Evolutionary conservation across 345 rosid species (phyloP).

Genomic region (Brassica rapa): DNA sequence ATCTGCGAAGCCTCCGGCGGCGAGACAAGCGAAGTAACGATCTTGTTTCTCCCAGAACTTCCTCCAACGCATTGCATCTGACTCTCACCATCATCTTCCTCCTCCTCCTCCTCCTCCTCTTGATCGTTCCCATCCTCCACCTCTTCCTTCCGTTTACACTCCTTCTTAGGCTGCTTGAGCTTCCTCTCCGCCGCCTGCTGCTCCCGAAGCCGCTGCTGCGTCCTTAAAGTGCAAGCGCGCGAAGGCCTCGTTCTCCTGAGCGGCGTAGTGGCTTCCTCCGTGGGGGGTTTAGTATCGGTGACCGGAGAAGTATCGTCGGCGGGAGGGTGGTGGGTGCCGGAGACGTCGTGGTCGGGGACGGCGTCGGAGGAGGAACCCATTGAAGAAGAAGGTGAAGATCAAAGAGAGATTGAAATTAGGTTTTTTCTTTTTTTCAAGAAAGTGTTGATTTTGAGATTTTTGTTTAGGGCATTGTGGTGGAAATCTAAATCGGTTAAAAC

Average conservation of each 20-base stretch:
- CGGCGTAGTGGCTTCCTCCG: slow-evolving; percentile 16
- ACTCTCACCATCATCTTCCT: slow-evolving; percentile 16
- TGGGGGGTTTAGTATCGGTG: slow-evolving; percentile 14
- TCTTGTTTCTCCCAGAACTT: slow-evolving; percentile 46
- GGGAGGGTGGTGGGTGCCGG: slow-evolving; percentile 37
- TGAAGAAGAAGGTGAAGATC: slow-evolving; percentile 48
- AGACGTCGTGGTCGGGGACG: slow-evolving; percentile 46
- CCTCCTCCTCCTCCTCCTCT: slow-evolving; percentile 48
- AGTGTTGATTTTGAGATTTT: not conserved
- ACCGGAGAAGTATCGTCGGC: slow-evolving; percentile 22
- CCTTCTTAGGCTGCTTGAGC: slow-evolving; percentile 60
- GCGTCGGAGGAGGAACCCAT: slow-evolving; percentile 52
- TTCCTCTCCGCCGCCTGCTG: slow-evolving; percentile 65
- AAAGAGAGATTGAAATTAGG: slow-evolving; percentile 35
- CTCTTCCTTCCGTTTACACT: slow-evolving; percentile 45
- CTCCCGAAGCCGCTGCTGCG: slow-evolving; percentile 76
- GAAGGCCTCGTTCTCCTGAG: slow-evolving; percentile 83
- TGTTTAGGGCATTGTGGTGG: slow-evolving; percentile 28
- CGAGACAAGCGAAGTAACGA: slow-evolving; percentile 75
- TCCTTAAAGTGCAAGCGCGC: slow-evolving; percentile 90
- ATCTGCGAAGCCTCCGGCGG: slow-evolving; percentile 80
- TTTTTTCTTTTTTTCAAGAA: not conserved
- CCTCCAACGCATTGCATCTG: slow-evolving; percentile 56
- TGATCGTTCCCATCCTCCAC: slow-evolving; percentile 46
- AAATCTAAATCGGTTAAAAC: slow-evolving; percentile 32